These are phyloP conservation scores for Linum usitatissimum DNA, from an alignment of 345 rosid genomes.

Conservation along the genomic window DNA sequence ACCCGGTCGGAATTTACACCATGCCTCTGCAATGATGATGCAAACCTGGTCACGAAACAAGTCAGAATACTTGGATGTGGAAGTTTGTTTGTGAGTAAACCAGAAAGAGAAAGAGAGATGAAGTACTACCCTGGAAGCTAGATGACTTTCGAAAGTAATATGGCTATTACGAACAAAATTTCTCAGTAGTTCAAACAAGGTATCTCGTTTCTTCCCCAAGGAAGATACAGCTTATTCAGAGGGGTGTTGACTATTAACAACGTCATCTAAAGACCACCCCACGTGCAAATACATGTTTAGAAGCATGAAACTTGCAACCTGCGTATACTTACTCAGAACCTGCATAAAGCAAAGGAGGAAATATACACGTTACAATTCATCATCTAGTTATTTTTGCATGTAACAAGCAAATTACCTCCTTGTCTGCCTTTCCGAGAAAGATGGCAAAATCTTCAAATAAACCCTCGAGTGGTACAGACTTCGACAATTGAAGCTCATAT, in stretches of 20 bases:
- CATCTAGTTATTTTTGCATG: not conserved
- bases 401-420: constrained; percentile 49
- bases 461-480: constrained; percentile 53
- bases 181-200: constrained; percentile 66
- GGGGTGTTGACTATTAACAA: constrained; percentile 54
- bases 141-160: constrained; percentile 43
- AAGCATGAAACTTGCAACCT: constrained; percentile 79
- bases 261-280: constrained; percentile 69
- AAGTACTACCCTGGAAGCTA: constrained; percentile 62
- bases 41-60: constrained; percentile 48
- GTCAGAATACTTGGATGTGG: not conserved
- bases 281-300: constrained; percentile 76
- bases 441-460: constrained; percentile 53
- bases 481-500: constrained; percentile 84
- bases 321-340: too few relatives aligned
- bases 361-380: not conserved
- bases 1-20: constrained; percentile 63
- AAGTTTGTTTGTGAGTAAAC: not conserved
- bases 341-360: constrained; percentile 11
- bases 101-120: not conserved
- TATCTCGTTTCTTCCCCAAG: constrained; percentile 47
- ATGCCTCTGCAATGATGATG: constrained; percentile 60
- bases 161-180: constrained; percentile 42
- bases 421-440: constrained; percentile 55
- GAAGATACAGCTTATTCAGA: constrained; percentile 52